phyloP scores from a whole-genome alignment of 345 rosid species.

The Pistacia vera region DNA sequence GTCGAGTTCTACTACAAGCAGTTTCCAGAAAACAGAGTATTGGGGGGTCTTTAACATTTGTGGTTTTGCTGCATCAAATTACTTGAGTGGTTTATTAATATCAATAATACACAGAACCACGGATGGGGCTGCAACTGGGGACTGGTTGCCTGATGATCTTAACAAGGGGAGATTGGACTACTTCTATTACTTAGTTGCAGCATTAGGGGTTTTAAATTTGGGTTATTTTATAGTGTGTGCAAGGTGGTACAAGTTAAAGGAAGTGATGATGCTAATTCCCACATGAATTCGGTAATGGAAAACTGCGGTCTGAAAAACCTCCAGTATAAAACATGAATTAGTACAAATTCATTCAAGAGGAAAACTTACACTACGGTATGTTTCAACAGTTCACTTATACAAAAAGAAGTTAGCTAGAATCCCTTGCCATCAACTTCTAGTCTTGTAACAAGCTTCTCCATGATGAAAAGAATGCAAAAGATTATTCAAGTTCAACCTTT shows the following conservation, averaged over 20 bases:
- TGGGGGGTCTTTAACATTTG: constrained; percentile 35
- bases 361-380: too few species aligned
- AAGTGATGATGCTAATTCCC: background rate
- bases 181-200: constrained; percentile 46
- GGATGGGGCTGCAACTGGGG: constrained; percentile 9
- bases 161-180: constrained; percentile 47
- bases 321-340: background rate
- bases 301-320: constrained; percentile 7
- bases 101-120: constrained; percentile 35
- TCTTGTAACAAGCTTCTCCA: background rate
- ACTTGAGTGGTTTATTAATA: constrained; percentile 38
- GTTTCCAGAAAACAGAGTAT: constrained; percentile 57
- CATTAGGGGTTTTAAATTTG: constrained; percentile 28
- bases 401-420: background rate
- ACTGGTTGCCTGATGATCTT: constrained; percentile 50
- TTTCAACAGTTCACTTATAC: background rate
- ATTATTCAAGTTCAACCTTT: background rate
- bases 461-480: background rate
- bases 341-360: background rate
- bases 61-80: constrained; percentile 38
- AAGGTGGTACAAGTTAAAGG: constrained; percentile 43
- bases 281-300: constrained; percentile 10
- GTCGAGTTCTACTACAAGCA: constrained; percentile 57
- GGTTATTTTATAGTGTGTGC: constrained; percentile 39
- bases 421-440: background rate